Evolutionary conservation across 2,329 filamentous ascomycete species (phyloP).

Genomic region (Scolecobasidium constrictum): DNA sequence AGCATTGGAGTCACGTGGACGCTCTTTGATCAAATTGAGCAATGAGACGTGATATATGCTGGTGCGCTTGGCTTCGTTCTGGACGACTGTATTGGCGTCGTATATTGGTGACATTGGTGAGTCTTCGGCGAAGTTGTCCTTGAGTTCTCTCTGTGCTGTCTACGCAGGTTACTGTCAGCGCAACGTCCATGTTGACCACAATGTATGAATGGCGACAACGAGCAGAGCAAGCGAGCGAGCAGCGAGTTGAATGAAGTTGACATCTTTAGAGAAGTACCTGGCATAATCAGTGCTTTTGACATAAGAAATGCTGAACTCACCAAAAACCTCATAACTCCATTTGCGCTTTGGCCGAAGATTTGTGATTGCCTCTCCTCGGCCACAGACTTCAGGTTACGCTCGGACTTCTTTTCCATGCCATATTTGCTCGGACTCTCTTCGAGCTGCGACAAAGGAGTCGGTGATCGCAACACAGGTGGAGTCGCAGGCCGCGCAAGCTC

Average conservation of each 20-base stretch:
- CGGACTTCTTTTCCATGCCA: constrained; percentile 3
- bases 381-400: background rate
- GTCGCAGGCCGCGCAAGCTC: constrained; percentile 4
- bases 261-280: background rate
- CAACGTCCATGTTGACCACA: too few species aligned
- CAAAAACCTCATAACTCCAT: background rate
- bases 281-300: background rate
- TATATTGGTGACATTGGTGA: background rate
- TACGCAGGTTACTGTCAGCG: background rate
- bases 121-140: background rate
- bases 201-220: background rate
- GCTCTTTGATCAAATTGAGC: constrained; percentile 12
- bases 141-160: background rate
- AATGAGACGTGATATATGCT: constrained; percentile 14
- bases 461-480: constrained; percentile 6
- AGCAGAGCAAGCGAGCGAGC: too few species aligned
- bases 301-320: background rate
- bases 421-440: constrained; percentile 5
- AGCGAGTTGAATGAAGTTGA: too few species aligned
- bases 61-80: constrained; percentile 2
- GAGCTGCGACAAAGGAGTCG: background rate
- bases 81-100: background rate
- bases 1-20: constrained; percentile 13
- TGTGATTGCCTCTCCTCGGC: background rate
- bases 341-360: background rate